Evolutionary conservation across 441 rosid genomes (phyloP), one percentile per base, ranked within the genome.

Genomic region (Capsella rubella): DNA sequence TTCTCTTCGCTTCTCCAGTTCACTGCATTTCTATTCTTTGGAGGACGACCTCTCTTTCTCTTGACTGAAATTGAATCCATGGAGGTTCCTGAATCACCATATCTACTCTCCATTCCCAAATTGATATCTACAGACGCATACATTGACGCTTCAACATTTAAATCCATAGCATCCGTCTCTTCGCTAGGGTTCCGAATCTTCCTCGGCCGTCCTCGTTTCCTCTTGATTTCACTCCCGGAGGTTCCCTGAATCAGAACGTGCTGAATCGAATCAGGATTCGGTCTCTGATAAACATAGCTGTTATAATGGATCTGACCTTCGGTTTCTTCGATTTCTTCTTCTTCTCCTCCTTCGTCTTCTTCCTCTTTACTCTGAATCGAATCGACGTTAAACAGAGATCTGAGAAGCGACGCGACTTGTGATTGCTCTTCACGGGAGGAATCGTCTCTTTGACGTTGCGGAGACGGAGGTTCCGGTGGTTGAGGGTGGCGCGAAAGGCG

Each of bases 1-100:
- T 61, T 78, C 5, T 21, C 69, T 59, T 31, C 55, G n/a, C 21
- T 53, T 50, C 50, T 58, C 32, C 11, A 51, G 29, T 21, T 52
- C 56, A 77, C 49, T 21, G 25, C 64, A 37, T 73, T 71, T 73
- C 81, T 37, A 49, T 12, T 76, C 80, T 68, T 88, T 39, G 77
- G 79, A 6, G 95, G 91, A 67, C 93, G 84, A 50, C 97, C 96
- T 77, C 87, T 82, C 82, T 78, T 87, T 64, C 89, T 81, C 84
- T 85, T 89, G n/a, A 49, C 37, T 43, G 59, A 16, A 45, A 52
- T 56, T 13, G 72, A 59, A 34, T 71, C 72, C 52, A 45, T 45
- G 52, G 40, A 58, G 60, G 66, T 28, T 35, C 64, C 77, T 60
- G 21, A 46, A 65, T 40, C 60, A 56, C 66, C 83, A 46, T 25